Evolutionary conservation across 345 rosid genomes (phyloP).

Genomic region (Citrus sinensis): DNA sequence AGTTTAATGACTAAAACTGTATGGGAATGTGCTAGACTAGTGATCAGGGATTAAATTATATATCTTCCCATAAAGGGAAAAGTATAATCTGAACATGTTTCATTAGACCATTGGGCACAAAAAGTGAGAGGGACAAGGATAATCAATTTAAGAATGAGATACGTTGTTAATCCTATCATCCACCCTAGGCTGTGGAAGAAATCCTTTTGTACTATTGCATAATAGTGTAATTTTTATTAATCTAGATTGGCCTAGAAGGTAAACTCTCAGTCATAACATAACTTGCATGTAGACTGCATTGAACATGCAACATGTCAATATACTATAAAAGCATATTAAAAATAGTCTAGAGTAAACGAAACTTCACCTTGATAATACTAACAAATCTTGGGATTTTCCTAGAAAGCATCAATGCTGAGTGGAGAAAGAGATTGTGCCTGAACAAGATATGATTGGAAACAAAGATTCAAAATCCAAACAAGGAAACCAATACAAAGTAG

Average conservation of each 20-base stretch:
- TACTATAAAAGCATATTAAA: background rate
- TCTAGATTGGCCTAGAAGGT: background rate
- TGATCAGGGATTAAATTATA: background rate
- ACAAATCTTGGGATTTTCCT: conserved; percentile 84
- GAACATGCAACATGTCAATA: too few species aligned
- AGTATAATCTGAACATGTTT: background rate
- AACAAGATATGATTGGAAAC: conserved; percentile 3
- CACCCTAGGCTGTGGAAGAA: background rate
- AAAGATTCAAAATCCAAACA: background rate
- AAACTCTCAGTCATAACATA: background rate
- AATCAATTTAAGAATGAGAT: background rate
- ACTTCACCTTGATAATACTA: conserved; percentile 64
- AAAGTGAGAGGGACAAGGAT: background rate
- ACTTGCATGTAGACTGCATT: background rate
- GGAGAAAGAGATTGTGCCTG: conserved; percentile 94
- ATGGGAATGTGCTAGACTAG: too few species aligned
- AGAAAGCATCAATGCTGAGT: conserved; percentile 83
- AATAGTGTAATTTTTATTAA: background rate
- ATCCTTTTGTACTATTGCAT: background rate
- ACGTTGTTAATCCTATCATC: background rate
- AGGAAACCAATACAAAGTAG: conserved; percentile 1
- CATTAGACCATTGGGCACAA: background rate
- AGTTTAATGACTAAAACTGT: background rate
- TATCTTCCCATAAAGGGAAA: background rate
- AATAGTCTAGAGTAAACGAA: background rate